Conservation (phyloP, 371 early-diverging fungal genomes). For the Apophysomyces variabilis region DNA sequence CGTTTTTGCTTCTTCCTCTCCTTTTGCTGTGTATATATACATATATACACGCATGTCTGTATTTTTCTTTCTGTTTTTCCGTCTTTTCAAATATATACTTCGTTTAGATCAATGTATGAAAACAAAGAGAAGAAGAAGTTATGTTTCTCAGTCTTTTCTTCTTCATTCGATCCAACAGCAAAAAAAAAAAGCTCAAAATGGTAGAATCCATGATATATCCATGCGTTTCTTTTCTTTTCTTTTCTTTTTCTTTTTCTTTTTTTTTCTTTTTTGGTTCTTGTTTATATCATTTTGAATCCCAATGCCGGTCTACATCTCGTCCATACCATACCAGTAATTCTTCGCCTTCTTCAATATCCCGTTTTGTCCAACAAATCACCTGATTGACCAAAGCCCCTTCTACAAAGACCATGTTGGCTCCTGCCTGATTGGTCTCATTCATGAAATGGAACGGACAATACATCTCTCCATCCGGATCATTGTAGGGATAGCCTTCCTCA, state of each 20-base stretch:
- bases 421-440: slow-evolving; percentile 65
- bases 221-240: neutral
- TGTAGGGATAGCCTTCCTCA: slow-evolving; percentile 69
- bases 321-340: slow-evolving; percentile 79
- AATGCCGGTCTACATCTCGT: slow-evolving; percentile 50
- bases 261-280: neutral
- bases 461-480: slow-evolving; percentile 57
- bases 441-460: slow-evolving; percentile 88
- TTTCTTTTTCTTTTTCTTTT: neutral
- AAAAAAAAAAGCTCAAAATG: no score
- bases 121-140: no score
- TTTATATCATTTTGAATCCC: slow-evolving; percentile 25
- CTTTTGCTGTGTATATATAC: neutral
- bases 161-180: no score
- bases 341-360: slow-evolving; percentile 71
- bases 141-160: no score
- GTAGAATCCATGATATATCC: no score
- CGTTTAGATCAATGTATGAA: no score
- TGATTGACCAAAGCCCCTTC: slow-evolving; percentile 81
- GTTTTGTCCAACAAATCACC: slow-evolving; percentile 73
- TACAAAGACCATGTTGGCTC: slow-evolving; percentile 70
- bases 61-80: no score
- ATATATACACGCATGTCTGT: neutral
- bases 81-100: neutral
- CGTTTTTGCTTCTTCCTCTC: neutral